Conservation (phyloP, 441 rosid species). For the Arabidopsis lyrata region DNA sequence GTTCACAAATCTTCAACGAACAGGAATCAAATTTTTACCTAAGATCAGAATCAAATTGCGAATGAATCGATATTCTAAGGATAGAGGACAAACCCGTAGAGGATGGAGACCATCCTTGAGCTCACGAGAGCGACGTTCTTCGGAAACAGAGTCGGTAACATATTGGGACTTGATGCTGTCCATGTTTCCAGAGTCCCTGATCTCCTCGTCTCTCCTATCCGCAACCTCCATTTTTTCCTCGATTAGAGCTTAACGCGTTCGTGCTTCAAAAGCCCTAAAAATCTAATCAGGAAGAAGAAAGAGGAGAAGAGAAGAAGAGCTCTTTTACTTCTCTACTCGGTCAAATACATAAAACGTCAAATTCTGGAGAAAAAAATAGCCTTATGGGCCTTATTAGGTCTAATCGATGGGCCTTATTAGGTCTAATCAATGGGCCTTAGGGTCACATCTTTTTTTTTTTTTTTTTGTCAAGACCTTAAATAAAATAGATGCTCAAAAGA, state of each 20-base stretch:
- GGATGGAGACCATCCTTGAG: constrained; percentile 92
- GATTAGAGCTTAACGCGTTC: constrained; percentile 27
- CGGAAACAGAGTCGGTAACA: constrained; percentile 45
- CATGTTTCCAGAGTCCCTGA: constrained; percentile 39
- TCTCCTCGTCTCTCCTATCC: constrained; percentile 70
- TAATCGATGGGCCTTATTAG: constrained; percentile 32
- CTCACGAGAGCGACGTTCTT: constrained; percentile 84
- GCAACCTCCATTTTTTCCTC: constrained; percentile 56
- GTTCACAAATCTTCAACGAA: neutral
- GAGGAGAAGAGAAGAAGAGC: neutral
- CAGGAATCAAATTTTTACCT: constrained; percentile 17
- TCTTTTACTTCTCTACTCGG: neutral
- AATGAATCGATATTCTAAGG: neutral
- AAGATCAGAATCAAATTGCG: constrained; percentile 17
- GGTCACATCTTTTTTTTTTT: no score
- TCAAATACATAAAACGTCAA: constrained; percentile 24
- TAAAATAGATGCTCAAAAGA: no score
- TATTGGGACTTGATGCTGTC: constrained; percentile 39
- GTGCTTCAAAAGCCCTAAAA: constrained; percentile 52
- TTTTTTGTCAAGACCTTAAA: no score
- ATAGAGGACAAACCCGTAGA: constrained; percentile 62
- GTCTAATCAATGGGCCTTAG: constrained; percentile 28
- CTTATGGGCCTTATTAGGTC: constrained; percentile 26
- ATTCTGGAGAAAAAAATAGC: neutral
- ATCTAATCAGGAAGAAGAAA: constrained; percentile 2